Base-by-base conservation (phyloP, 495 filamentous ascomycete genomes). In the Jackrogersella multiformis region DNA sequence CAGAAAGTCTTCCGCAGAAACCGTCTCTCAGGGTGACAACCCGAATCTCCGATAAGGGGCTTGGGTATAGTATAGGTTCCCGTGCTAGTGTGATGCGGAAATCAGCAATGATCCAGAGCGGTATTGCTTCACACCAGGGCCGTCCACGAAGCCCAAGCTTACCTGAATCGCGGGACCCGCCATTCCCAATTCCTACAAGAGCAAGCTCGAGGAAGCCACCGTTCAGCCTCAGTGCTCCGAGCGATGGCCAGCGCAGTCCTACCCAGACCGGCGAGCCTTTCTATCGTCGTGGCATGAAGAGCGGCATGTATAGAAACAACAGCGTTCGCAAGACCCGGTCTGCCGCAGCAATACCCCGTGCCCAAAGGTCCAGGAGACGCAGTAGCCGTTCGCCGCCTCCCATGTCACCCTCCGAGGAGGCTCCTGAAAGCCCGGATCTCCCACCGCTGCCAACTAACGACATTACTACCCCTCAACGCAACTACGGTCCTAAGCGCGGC, bases 151-250 rank as follows among this genome's bases (percentile, higher is more conserved):
- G 89, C 73, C 90, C 92, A 1, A 96, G 92, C 65, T 79, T 92
- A 23, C 87, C 65, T 81, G 90, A 83, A 66, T 82, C 67, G 74
- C 80, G 61, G 49, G 84, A 86, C 61, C 92, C 92, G 20, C 92
- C 92, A 6, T 97, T 97, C 81, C 93, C 96, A 0, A 94, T 99
- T 7, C 95, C 95, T 3, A 90, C 89, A 9, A 85, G 95, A 55
- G 88, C 91, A 15, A 97, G 94, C 73, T 97, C 95, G 2, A 87
- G 92, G 64, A 90, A 90, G 68, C 83, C 89, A 32, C 87, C 88
- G 4, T 75, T 89, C 55, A 90, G 85, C 69, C 77, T 83, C 30
- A 96, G 82, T 67, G 85, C 82, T 5, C 84, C 84, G 1, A 85
- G 91, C 59, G 93, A 97, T 60, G 90, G 90, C 26, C 87, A 86